Base-by-base conservation (phyloP, 2,329 filamentous ascomycete species). In the Beauveria varroae region DNA sequence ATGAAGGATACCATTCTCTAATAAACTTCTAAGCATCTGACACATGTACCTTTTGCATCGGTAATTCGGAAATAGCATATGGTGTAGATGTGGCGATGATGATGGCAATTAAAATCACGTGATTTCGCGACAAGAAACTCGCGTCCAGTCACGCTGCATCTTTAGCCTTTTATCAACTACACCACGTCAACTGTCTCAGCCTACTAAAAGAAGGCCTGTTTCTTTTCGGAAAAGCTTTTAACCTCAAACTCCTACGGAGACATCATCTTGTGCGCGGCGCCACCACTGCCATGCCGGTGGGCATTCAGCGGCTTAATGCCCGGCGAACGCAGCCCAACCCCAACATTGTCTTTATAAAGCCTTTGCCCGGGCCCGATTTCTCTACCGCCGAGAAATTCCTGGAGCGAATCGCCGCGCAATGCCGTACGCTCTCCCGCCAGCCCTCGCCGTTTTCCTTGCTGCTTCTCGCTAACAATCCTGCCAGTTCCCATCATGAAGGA, bases 261-360 rank as follows among this genome's bases (percentile, higher is more conserved):
- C 34, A 43, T 9, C 14, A 3, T 8, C 37, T 22, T 26, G 34
- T 41, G 51, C 30, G 20, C 30, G 9, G 18, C 9, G 9, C 3
- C 18, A 14, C 22, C 43, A 9, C 22, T n/a, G 49, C 24, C 5
- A 95, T 95, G 90, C 88, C 89, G 55, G 76, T 91, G 61, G 90
- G 90, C 58, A 89, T 91, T 69, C 84, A 91, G 75, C 84, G 91
- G 64, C 79, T 96, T 56, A 96, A 96, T 69, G 86, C 86, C 67
- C 88, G 83, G 69, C 83, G 80, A 51, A 85, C 87, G 59, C 87
- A 89, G 62, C 90, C 91, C 8, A 96, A 95, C 68, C 79, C 85
- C 24, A 83, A 86, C 63, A 90, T 96, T 67, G 85, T 90, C 70
- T 96, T 96, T 77, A 93, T 96, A 76, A 92, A 92, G 69, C 86